Evolutionary conservation across 495 filamentous ascomycete species (phyloP).

Genomic region (Aspergillus saccharolyticus): DNA sequence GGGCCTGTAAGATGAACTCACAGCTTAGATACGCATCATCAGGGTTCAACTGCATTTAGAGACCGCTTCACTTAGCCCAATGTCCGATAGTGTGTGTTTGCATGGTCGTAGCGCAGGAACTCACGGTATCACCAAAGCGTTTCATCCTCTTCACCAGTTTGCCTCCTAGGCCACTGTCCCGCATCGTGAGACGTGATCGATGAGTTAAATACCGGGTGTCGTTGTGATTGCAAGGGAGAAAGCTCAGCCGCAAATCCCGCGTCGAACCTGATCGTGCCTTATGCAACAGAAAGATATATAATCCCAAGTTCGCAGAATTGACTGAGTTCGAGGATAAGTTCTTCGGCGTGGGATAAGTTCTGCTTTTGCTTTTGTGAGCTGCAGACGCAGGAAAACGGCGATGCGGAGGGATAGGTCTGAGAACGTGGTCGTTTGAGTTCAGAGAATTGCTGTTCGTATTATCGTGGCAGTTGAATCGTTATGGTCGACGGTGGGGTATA

Average conservation of each 20-base stretch:
- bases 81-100: background rate
- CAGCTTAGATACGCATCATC: slow-evolving; percentile 72
- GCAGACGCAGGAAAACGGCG: background rate
- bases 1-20: slow-evolving; percentile 34
- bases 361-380: background rate
- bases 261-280: background rate
- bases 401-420: background rate
- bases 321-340: background rate
- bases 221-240: slow-evolving; percentile 3
- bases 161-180: slow-evolving; percentile 36
- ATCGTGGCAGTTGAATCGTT: background rate
- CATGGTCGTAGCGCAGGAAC: slow-evolving; percentile 8
- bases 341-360: background rate
- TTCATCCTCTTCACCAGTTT: slow-evolving; percentile 41
- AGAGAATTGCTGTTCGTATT: too few relatives aligned
- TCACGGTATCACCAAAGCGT: slow-evolving; percentile 39
- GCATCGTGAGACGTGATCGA: slow-evolving; percentile 22
- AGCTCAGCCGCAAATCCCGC: background rate
- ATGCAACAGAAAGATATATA: background rate
- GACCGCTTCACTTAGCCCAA: slow-evolving; percentile 5
- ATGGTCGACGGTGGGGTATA: background rate
- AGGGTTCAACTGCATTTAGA: slow-evolving; percentile 48
- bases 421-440: background rate
- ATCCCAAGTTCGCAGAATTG: too few relatives aligned
- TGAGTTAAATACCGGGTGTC: slow-evolving; percentile 7